Conservation (phyloP, 2,329 filamentous ascomycete genomes). For the Akanthomyces dipterigenus region DNA sequence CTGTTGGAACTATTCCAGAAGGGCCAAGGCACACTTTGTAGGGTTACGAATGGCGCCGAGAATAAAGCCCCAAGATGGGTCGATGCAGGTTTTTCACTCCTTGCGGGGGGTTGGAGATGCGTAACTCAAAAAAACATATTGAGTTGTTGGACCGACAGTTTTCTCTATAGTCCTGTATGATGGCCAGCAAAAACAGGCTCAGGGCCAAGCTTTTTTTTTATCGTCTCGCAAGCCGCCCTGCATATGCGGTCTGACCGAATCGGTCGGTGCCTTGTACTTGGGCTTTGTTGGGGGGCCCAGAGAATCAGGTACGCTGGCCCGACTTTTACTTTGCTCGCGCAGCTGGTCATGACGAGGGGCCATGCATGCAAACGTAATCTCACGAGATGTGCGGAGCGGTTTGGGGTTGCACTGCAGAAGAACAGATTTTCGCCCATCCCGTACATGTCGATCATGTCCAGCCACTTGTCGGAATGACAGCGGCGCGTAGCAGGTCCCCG, state of each 20-base stretch:
- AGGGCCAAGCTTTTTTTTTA: conserved; percentile 6
- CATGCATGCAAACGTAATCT: neutral
- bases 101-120: neutral
- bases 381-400: neutral
- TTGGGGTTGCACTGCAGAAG: neutral
- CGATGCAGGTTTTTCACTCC: neutral
- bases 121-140: neutral
- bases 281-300: neutral
- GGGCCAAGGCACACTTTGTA: neutral
- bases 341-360: too few species aligned
- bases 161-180: too few species aligned
- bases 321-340: neutral
- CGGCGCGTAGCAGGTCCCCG: neutral
- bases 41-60: conserved; percentile 7
- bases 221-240: neutral
- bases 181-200: neutral
- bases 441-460: neutral
- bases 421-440: neutral
- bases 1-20: neutral
- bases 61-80: conserved; percentile 4
- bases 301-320: neutral
- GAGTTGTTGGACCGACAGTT: too few species aligned
- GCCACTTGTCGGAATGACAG: neutral
- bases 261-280: neutral
- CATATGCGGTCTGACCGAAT: neutral